Evolutionary conservation across 2,329 filamentous ascomycete species (phyloP), one percentile per base, ranked within the genome.

Genomic region (Zymoseptoria tritici): DNA sequence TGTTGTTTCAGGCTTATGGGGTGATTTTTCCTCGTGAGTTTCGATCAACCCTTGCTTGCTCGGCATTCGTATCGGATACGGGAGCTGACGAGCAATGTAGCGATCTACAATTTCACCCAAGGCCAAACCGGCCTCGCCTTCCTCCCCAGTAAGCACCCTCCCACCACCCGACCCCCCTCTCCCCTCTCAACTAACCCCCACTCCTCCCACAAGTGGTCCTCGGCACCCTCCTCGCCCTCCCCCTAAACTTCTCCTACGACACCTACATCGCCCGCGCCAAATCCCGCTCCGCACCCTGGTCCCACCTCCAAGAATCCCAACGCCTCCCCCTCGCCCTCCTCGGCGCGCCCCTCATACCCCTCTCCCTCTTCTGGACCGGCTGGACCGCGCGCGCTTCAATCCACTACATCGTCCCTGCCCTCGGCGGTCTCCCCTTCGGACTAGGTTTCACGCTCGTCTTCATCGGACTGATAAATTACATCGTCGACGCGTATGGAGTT

Each of bases 291-390:
- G n/a, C n/a, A n/a, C n/a, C n/a, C n/a, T n/a, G n/a, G n/a, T n/a
- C n/a, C n/a, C n/a, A n/a, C n/a, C n/a, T n/a, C 55, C 85, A 87
- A 64, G 80, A 91, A 69, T 85, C 83, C 68, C 82, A 85, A 8
- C 82, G 88, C 2, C 77, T 91, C 0, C 88, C 88, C 0, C 76
- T 90, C 1, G 87, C 86, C 9, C 86, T 83, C 67, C 64, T 89
- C 9, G 87, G 86, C 0, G 88, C 87, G 0, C 86, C 87, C 0
- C 76, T 88, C 50, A 73, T 77, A 65, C 73, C 77, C 21, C 62
- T 73, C 9, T 56, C 57, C 13, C 50, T 65, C 16, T 65, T 65
- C 58, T 65, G 62, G 64, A 86, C 87, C 65, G 85, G 84, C 2
- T 88, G 85, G 85, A 86, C 85, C 0, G 83, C 82, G 61, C 76